These are phyloP conservation scores for Fusarium avenaceum DNA, from an alignment of 2,329 filamentous ascomycete species.

Conservation along the genomic window DNA sequence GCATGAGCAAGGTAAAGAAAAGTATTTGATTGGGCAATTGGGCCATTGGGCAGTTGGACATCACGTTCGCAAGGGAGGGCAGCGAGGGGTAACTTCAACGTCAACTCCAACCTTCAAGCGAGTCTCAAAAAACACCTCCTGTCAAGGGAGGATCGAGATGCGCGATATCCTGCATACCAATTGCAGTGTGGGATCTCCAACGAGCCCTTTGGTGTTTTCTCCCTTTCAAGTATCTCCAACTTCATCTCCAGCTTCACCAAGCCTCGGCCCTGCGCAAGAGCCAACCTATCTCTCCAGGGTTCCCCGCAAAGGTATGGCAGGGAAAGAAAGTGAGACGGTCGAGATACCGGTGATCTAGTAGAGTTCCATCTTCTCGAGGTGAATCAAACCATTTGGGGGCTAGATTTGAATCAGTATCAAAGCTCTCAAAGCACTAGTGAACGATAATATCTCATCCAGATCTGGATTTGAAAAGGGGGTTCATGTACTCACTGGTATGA, in stretches of 20 bases:
- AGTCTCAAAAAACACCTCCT: conserved; percentile 35
- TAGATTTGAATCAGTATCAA: conserved; percentile 52
- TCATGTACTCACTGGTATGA: conserved; percentile 76
- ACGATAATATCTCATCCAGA: conserved; percentile 21
- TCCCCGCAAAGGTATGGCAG: conserved; percentile 36
- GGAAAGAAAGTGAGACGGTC: conserved; percentile 18
- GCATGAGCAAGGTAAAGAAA: conserved; percentile 11
- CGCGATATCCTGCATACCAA: conserved; percentile 31
- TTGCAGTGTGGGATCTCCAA: conserved; percentile 14
- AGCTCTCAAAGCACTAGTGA: background rate
- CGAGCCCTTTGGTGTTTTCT: conserved; percentile 1
- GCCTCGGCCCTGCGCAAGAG: conserved; percentile 36
- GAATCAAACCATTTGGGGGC: conserved; percentile 75
- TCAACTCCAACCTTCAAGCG: conserved; percentile 21
- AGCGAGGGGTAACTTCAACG: conserved; percentile 27
- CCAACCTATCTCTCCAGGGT: conserved; percentile 10
- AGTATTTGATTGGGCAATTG: conserved; percentile 43
- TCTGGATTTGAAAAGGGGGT: conserved; percentile 24
- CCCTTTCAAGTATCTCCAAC: conserved; percentile 19
- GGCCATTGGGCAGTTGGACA: conserved; percentile 39
- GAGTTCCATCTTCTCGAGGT: conserved; percentile 67
- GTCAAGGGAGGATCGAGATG: conserved; percentile 38
- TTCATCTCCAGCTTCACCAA: conserved; percentile 26
- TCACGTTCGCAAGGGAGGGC: conserved; percentile 28
- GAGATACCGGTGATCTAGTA: conserved; percentile 47